Evolutionary conservation across 2,329 filamentous ascomycete genomes (phyloP).

Genomic region (Penicillium sp.): DNA sequence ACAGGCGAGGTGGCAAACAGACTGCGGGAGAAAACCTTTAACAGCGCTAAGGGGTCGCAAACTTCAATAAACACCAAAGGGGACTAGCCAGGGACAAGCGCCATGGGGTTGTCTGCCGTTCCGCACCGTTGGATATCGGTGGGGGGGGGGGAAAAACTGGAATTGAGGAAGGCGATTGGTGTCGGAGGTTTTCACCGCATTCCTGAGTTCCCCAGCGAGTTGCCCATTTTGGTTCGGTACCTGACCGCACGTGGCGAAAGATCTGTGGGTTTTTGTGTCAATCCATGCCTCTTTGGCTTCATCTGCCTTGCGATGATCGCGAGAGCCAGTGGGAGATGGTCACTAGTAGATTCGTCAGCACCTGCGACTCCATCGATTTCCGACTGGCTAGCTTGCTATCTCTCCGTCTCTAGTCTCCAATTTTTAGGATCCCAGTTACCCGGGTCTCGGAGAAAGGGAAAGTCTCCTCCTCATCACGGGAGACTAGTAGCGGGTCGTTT

Average conservation of each 20-base stretch:
- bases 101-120: slow-evolving; percentile 16
- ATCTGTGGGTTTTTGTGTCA: not conserved
- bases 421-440: not conserved
- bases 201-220: not conserved
- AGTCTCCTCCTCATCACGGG: slow-evolving; percentile 3
- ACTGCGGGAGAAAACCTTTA: slow-evolving; percentile 6
- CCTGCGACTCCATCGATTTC: not conserved
- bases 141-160: slow-evolving; percentile 14
- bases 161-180: slow-evolving; percentile 4
- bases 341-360: not conserved
- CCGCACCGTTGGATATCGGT: slow-evolving; percentile 23
- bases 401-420: not conserved
- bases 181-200: slow-evolving; percentile 3
- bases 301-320: not conserved
- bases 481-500: slow-evolving; percentile 11
- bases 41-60: slow-evolving; percentile 18
- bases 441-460: not conserved
- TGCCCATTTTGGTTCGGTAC: slow-evolving; percentile 8
- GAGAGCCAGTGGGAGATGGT: not conserved
- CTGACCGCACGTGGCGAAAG: slow-evolving; percentile 13
- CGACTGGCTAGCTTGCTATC: not conserved
- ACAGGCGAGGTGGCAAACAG: slow-evolving; percentile 9
- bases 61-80: slow-evolving; percentile 24
- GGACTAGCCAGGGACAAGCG: slow-evolving; percentile 4
- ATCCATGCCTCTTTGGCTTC: not conserved